Evolutionary conservation across 2,329 filamentous ascomycete genomes (phyloP), one percentile per base, ranked within the genome.

Genomic region (Pyrenochaeta sp.): DNA sequence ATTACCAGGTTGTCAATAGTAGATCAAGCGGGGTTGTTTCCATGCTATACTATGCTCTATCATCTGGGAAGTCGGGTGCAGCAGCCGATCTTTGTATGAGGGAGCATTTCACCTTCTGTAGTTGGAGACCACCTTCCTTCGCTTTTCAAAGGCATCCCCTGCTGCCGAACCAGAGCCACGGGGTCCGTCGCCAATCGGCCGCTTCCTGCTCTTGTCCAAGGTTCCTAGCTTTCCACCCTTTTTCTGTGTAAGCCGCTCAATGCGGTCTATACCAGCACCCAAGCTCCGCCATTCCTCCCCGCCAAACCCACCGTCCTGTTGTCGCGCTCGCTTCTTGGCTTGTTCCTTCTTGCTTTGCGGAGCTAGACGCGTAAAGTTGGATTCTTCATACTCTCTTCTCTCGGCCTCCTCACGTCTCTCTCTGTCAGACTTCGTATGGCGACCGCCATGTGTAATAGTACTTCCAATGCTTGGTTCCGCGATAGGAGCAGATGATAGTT

Each of bases 211-310:
- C 84, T 90, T 93, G 72, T 96, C 93, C 65, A 93, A 77, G 65
- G 86, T 86, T 32, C 85, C 83, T 52, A 65, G 52, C 3, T 65
- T 56, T 25, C 83, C 81, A 48, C 83, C 75, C 76, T 88, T 91
- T 73, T 86, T 86, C 77, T 87, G 88, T 6, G 93, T 97, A 72
- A 97, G 82, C 61, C 89, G 85, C 68, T 93, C 90, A 77, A 97
- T 97, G 44, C 94, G 85, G 78, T 97, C 92, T 50, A 93, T 86
- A 7, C 93, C 92, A 74, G 93, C 90, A 55, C 91, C 92, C 44
- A 99, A 81, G 27, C 90, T 89, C 63, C 90, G 87, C 92, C 93
- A 98, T 74, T 98, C 95, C 79, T 98, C 95, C 50, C 95, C 95
- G 61, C 94, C 94, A 79, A 91, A 97, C 78, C 83, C 88, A 36